phyloP scores from a whole-genome alignment of 1,139 yeast species.

The Ogataea hybrid region DNA sequence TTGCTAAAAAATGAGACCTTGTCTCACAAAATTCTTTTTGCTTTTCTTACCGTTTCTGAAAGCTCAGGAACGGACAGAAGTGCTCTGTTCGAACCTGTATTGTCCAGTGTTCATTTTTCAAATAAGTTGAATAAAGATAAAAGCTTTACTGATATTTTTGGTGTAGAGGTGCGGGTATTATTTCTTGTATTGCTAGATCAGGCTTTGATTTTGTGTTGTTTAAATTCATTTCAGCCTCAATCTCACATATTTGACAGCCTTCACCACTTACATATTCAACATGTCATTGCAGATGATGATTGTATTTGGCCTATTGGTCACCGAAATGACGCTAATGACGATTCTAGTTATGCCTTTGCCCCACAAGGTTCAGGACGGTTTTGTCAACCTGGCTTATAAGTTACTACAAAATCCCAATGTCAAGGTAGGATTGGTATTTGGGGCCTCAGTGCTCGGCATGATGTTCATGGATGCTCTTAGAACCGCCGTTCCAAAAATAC shows the following conservation, averaged over 20 bases:
- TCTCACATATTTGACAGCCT: not conserved
- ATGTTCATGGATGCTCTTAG: conserved; percentile 59
- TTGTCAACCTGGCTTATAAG: conserved; percentile 40
- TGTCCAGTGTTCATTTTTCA: conserved; percentile 5
- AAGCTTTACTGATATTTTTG: not conserved
- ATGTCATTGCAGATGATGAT: conserved; percentile 32
- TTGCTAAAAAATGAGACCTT: conserved; percentile 12
- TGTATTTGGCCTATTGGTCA: conserved; percentile 34
- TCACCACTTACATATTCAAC: not conserved
- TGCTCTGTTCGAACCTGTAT: conserved; percentile 2
- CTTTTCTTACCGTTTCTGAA: conserved; percentile 1
- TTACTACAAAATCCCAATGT: conserved; percentile 41
- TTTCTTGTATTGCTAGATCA: not conserved
- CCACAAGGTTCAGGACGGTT: conserved; percentile 44
- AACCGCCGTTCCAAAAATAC: conserved; percentile 36
- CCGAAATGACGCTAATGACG: conserved; percentile 54
- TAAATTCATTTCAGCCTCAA: not conserved
- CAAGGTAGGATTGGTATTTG: conserved; percentile 48
- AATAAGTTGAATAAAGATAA: not conserved
- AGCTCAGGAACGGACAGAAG: conserved; percentile 1
- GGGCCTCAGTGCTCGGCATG: conserved; percentile 45
- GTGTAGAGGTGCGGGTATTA: conserved; percentile 1
- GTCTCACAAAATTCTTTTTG: not conserved
- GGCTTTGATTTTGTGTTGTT: not conserved
- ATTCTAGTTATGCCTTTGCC: conserved; percentile 64